Base-by-base conservation (phyloP, 1,139 yeast genomes). In the Torulaspora pretoriensis region DNA sequence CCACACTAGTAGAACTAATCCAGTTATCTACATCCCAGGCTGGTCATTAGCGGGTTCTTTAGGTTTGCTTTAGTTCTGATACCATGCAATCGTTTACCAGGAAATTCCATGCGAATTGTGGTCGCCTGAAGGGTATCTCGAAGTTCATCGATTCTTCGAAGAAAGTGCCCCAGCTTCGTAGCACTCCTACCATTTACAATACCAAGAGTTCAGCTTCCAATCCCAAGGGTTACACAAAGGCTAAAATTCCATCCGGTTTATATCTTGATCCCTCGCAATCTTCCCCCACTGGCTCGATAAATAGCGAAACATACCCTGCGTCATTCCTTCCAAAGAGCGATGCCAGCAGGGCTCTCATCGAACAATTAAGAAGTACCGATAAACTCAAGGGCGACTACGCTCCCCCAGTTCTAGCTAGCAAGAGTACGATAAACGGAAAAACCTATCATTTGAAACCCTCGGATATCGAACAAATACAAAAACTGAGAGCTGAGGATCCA, bases 401-500 rank as follows among this genome's bases (percentile, higher is more conserved):
- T 1, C 67, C 68, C 16, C 52, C 56, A 2, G 58, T 61, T 14
- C 49, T 55, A 12, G 39, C 48, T 10, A 51, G 57, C 26, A 49
- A 45, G 36, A 52, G 53, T 38, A 45, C 52, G 1, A 16, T 42
- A 34, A 25, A 45, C 10, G 19, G 36, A 5, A 80, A 81, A 60
- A 69, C 69, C 27, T 83, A 85, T 61, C 75, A 78, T 44, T 69
- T 88, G 50, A 76, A 80, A 1, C 78, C 80, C 9, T 78, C 73
- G 24, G 79, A 81, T 10, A 80, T 84, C 19, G 63, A 61, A 29
- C 80, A 86, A 64, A 82, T 90, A 49, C 77, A 74, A 54, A 57
- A 68, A 35, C 70, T 87, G 57, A 78, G 97, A 65, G 54, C 63
- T 14, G 65, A 72, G 38, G 81, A 88, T 52, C 92, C 92, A 0